Conservation (phyloP, 805 yeast genomes). For the Lachancea thermotolerans region DNA sequence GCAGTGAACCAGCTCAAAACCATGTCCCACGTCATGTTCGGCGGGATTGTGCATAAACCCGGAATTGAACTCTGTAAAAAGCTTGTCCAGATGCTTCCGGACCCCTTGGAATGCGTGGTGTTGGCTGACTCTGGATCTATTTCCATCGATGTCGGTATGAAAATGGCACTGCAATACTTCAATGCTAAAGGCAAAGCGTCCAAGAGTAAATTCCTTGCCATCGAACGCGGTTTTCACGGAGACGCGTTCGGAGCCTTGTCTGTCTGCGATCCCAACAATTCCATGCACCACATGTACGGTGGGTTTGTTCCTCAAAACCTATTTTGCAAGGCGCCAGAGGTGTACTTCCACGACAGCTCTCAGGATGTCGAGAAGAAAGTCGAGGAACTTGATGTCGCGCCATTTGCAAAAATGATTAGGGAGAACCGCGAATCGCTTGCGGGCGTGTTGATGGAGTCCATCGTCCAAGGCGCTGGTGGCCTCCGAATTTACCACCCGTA, state of each 20-base stretch:
- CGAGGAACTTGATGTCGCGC: constrained; percentile 14
- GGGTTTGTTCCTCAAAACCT: constrained; percentile 25
- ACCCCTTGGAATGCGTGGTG: constrained; percentile 14
- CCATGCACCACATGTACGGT: constrained; percentile 30
- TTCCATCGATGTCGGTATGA: constrained; percentile 36
- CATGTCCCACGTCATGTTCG: constrained; percentile 29
- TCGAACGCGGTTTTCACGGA: constrained; percentile 35
- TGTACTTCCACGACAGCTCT: constrained; percentile 9
- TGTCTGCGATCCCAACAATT: constrained; percentile 30
- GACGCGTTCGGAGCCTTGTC: constrained; percentile 37
- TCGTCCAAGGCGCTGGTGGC: constrained; percentile 37
- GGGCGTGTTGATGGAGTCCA: constrained; percentile 33
- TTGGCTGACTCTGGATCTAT: constrained; percentile 28
- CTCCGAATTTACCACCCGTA: constrained; percentile 32
- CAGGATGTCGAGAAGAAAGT: constrained; percentile 23
- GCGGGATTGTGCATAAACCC: constrained; percentile 28
- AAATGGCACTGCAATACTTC: constrained; percentile 31
- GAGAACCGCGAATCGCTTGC: constrained; percentile 29
- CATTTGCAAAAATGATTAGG: constrained; percentile 19
- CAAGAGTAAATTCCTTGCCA: constrained; percentile 25
- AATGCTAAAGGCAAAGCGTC: constrained; percentile 22
- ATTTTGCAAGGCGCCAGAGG: constrained; percentile 25
- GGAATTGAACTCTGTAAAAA: constrained; percentile 26
- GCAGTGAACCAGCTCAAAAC: constrained; percentile 27
- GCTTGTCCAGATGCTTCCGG: constrained; percentile 28